phyloP scores from a whole-genome alignment of 2,329 filamentous ascomycete genomes.

The Cladosporium cucumerinum region DNA sequence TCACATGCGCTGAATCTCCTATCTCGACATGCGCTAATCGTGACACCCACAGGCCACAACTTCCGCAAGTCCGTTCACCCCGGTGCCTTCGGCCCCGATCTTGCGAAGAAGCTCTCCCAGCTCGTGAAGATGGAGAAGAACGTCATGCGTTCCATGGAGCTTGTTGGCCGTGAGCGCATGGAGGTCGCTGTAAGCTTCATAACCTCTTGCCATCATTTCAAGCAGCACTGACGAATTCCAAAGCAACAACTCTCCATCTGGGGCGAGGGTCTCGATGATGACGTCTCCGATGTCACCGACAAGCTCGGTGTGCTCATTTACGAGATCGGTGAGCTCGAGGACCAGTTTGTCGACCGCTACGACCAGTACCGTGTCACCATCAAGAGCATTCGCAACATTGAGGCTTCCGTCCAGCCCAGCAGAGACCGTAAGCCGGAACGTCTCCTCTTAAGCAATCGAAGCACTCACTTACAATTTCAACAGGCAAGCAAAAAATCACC shows the following conservation, averaged over 20 bases:
- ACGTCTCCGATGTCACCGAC: slow-evolving; percentile 97
- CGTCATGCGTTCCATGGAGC: slow-evolving; percentile 96
- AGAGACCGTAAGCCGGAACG: slow-evolving; percentile 71
- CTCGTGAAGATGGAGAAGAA: slow-evolving; percentile 99
- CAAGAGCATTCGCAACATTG: slow-evolving; percentile 99
- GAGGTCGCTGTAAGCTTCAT: slow-evolving; percentile 81
- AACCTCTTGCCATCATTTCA: not conserved
- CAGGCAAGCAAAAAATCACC: slow-evolving; percentile 98
- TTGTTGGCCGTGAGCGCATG: slow-evolving; percentile 94
- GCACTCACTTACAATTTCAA: not conserved
- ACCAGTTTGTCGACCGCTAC: slow-evolving; percentile 97
- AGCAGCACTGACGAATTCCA: not conserved
- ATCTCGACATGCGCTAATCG: slow-evolving; percentile 4
- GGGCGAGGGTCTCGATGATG: slow-evolving; percentile 93
- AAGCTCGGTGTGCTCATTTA: slow-evolving; percentile 97
- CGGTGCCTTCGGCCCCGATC: slow-evolving; percentile 77
- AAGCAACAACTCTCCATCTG: slow-evolving; percentile 98
- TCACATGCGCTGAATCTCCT: not conserved
- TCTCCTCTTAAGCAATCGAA: not conserved
- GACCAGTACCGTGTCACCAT: slow-evolving; percentile 99
- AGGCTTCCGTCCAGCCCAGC: slow-evolving; percentile 96
- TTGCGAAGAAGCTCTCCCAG: slow-evolving; percentile 95
- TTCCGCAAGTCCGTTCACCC: slow-evolving; percentile 67
- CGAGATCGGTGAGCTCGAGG: slow-evolving; percentile 96
- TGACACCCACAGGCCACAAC: slow-evolving; percentile 56